Conservation (phyloP, 345 rosid genomes). For the Moringa oleifera region DNA sequence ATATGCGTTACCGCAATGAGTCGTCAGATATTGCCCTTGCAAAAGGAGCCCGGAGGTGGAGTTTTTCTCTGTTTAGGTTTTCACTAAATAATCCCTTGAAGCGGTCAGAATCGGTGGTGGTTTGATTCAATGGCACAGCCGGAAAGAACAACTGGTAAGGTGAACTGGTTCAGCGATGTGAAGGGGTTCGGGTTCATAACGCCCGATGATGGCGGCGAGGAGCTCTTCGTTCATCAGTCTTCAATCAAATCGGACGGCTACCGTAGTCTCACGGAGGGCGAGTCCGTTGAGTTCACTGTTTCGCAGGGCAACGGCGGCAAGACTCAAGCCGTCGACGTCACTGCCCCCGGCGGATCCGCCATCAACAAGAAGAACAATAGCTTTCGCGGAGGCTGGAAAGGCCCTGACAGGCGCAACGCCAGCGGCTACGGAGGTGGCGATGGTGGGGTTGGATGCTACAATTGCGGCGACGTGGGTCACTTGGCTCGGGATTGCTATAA, state of each 20-base stretch:
- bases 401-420: conserved; percentile 10
- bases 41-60: too few species aligned
- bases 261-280: conserved; percentile 47
- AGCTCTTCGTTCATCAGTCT: conserved; percentile 73
- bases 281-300: conserved; percentile 42
- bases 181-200: conserved; percentile 77
- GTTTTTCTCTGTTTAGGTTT: too few species aligned
- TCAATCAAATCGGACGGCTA: conserved; percentile 60
- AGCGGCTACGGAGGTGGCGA: conserved; percentile 21
- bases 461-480: conserved; percentile 33
- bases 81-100: too few species aligned
- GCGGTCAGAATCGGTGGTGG: too few species aligned
- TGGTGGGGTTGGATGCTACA: conserved; percentile 26
- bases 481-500: conserved; percentile 37
- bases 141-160: conserved; percentile 54
- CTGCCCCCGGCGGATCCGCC: conserved; percentile 37
- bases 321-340: conserved; percentile 45
- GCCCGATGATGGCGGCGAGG: conserved; percentile 63
- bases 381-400: conserved; percentile 18
- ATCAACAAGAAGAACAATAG: conserved; percentile 29
- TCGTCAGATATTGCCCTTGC: too few species aligned
- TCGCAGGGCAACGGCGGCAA: conserved; percentile 33
- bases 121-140: conserved; percentile 22
- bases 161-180: conserved; percentile 49
- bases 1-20: too few species aligned